These are phyloP conservation scores for Neoboletus magnificus DNA, from an alignment of 768 basidiomycete genomes.

Conservation along the genomic window DNA sequence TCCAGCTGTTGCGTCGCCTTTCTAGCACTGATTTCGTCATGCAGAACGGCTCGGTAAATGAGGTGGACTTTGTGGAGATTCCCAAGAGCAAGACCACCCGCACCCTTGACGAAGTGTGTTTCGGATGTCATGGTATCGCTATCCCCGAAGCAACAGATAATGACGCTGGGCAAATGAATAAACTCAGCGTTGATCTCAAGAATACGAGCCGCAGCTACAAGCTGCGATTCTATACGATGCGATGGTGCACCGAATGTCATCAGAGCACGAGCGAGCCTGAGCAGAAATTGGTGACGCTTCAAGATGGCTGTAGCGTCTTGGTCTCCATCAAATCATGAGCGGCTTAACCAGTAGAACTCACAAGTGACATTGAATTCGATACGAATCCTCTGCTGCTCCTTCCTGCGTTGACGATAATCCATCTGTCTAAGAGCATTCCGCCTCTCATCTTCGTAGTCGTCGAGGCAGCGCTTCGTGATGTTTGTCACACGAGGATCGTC, in stretches of 20 bases:
- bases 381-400: slow-evolving; percentile 57
- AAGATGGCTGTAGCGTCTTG: slow-evolving; percentile 55
- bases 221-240: slow-evolving; percentile 91
- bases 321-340: not conserved
- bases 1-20: slow-evolving; percentile 65
- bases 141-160: slow-evolving; percentile 88
- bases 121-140: slow-evolving; percentile 86
- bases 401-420: slow-evolving; percentile 66
- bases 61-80: slow-evolving; percentile 80
- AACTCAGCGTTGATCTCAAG: slow-evolving; percentile 92
- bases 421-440: slow-evolving; percentile 58
- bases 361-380: slow-evolving; percentile 78
- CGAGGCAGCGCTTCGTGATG: slow-evolving; percentile 43
- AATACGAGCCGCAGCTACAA: slow-evolving; percentile 82
- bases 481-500: slow-evolving; percentile 74
- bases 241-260: slow-evolving; percentile 94
- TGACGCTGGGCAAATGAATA: slow-evolving; percentile 76
- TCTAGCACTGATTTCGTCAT: slow-evolving; percentile 87
- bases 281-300: slow-evolving; percentile 79
- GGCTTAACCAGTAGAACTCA: slow-evolving; percentile 32
- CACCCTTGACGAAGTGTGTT: slow-evolving; percentile 83
- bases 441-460: slow-evolving; percentile 62
- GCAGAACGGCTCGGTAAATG: slow-evolving; percentile 84
- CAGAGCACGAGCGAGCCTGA: slow-evolving; percentile 79
- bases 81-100: slow-evolving; percentile 76